These are phyloP conservation scores for Mortierella polycephala DNA, from an alignment of 371 early-diverging fungal species.

Conservation along the genomic window DNA sequence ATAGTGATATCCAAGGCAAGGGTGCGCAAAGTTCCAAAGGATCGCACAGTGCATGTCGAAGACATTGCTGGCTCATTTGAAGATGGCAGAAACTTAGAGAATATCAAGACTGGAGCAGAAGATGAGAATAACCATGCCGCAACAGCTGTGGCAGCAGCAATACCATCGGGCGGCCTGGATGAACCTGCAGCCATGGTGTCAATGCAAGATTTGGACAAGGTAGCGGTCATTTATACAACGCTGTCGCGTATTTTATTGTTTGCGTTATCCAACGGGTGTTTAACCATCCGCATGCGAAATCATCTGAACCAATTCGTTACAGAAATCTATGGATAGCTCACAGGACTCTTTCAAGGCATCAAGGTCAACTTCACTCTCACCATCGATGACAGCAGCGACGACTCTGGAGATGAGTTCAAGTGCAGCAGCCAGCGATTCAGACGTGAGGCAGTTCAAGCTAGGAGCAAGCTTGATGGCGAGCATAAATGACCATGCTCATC, in stretches of 20 bases:
- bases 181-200: no score
- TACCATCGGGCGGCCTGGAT: no score
- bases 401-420: slow-evolving; percentile 12
- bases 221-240: background rate
- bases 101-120: no score
- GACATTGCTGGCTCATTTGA: no score
- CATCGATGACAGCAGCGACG: slow-evolving; percentile 21
- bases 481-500: background rate
- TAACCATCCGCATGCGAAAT: slow-evolving; percentile 5
- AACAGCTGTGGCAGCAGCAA: no score
- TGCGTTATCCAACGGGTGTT: background rate
- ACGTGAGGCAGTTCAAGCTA: slow-evolving; percentile 6
- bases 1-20: no score
- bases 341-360: slow-evolving; percentile 23
- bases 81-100: no score
- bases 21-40: no score
- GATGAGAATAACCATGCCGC: no score
- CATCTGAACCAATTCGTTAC: slow-evolving; percentile 42
- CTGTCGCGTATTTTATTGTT: background rate
- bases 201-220: slow-evolving; percentile 42
- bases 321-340: slow-evolving; percentile 40
- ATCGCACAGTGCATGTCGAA: no score
- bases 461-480: slow-evolving; percentile 17
- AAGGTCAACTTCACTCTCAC: slow-evolving; percentile 29
- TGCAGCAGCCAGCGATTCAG: slow-evolving; percentile 18